Evolutionary conservation across 805 yeast species (phyloP).

Genomic region (Cyberlindnera bimundalis): DNA sequence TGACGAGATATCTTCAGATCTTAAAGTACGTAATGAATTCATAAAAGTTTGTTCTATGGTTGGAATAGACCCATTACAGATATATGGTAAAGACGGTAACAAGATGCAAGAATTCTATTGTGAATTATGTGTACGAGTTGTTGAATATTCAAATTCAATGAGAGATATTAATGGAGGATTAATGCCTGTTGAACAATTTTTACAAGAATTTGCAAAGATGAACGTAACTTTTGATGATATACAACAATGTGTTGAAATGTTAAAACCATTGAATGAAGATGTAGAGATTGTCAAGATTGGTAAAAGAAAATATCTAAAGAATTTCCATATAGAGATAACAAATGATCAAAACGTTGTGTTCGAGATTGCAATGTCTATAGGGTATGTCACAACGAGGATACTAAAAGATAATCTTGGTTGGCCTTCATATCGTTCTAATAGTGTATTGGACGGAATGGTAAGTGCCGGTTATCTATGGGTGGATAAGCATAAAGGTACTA

Average conservation of each 20-base stretch:
- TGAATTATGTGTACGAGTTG: conserved; percentile 68
- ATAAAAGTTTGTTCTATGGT: conserved; percentile 72
- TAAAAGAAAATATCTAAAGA: conserved; percentile 44
- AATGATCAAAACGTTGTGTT: conserved; percentile 68
- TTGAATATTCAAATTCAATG: conserved; percentile 72
- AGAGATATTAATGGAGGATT: conserved; percentile 80
- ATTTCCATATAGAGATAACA: conserved; percentile 60
- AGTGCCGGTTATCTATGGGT: conserved; percentile 83
- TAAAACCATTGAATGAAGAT: conserved; percentile 66
- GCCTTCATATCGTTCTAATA: conserved; percentile 58
- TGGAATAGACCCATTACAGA: conserved; percentile 75
- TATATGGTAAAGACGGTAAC: conserved; percentile 31
- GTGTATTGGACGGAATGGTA: conserved; percentile 75
- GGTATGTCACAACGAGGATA: conserved; percentile 63
- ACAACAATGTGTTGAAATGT: conserved; percentile 47
- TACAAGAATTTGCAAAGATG: conserved; percentile 31
- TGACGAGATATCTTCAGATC: conserved; percentile 58
- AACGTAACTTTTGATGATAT: conserved; percentile 48
- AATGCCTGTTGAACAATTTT: conserved; percentile 55
- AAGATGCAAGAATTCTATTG: conserved; percentile 50
- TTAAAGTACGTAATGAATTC: conserved; percentile 66
- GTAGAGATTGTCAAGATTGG: conserved; percentile 60
- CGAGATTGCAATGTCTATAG: conserved; percentile 74
- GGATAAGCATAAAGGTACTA: conserved; percentile 48
- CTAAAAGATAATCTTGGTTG: conserved; percentile 75